Base-by-base conservation (phyloP, 805 yeast species). In the Wickerhamomyces bisporus region DNA sequence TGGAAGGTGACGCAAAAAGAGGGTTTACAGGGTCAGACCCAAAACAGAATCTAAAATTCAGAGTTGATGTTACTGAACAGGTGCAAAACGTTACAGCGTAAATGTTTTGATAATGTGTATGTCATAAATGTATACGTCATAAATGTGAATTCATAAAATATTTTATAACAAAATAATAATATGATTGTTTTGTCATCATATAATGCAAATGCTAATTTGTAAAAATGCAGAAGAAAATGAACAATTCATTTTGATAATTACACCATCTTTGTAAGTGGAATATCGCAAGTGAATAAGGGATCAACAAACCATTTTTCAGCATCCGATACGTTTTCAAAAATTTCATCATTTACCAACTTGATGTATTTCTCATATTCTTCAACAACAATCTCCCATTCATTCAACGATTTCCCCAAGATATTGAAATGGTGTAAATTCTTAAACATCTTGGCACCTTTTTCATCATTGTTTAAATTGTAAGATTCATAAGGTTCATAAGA, bases 331-430 rank as follows among this genome's bases (percentile, higher is more conserved):
- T 23, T 10, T 16, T n/a, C 20, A 14, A 17, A 23, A 13, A 23
- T 30, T 14, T 30, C 24, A 9, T 33, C 42, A 37, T 25, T 39
- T 15, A 24, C 18, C 3, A 42, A 19, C 5, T 28, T 27, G 26
- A 14, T 25, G 18, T 32, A 36, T 24, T 40, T 36, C n/a, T 42
- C 47, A 18, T 29, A 31, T 4, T 35, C 45, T 7, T 37, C 69
- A 17, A 74, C 70, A 30, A 64, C 55, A 4, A 40, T 24, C 39
- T 70, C 68, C 71, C 79, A 73, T 47, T 77, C 84, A 47, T 69
- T 72, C 36, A 77, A 48, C 8, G 75, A 62, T 38, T 68, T 67
- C 10, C 79, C 81, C 25, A 72, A 48, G 5, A 50, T 53, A 10
- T 48, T 42, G 40, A 49, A 52, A 31, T 60, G 59, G 21, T 52